These are phyloP conservation scores for Kwoniella sp. DNA, from an alignment of 768 basidiomycete genomes.

Conservation along the genomic window DNA sequence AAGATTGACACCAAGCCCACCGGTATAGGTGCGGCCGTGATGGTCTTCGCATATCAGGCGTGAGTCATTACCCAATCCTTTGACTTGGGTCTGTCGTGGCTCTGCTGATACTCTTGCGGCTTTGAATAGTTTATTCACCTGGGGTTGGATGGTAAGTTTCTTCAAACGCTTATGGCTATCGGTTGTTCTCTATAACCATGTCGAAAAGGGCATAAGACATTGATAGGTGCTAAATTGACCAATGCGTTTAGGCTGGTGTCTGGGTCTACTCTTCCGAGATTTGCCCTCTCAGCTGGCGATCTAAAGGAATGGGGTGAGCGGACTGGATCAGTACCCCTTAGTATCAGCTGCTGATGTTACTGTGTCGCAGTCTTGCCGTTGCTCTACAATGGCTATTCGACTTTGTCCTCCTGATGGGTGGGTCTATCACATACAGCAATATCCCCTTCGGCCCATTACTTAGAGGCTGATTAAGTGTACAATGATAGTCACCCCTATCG, in stretches of 20 bases:
- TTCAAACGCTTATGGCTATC: too few relatives aligned
- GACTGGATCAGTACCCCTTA: too few relatives aligned
- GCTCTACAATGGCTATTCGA: constrained; percentile 33
- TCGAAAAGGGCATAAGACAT: neutral
- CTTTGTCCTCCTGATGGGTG: constrained; percentile 27
- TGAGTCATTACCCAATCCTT: constrained; percentile 4
- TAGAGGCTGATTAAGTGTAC: too few relatives aligned
- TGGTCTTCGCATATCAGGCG: constrained; percentile 21
- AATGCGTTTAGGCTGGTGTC: constrained; percentile 11
- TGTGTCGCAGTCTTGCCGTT: constrained; percentile 20
- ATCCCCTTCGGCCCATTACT: too few relatives aligned
- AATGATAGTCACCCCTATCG: constrained; percentile 25
- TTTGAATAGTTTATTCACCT: constrained; percentile 6
- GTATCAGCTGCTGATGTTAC: too few relatives aligned
- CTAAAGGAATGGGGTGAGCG: constrained; percentile 26
- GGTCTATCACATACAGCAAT: too few relatives aligned
- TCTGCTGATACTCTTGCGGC: neutral
- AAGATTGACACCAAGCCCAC: constrained; percentile 26
- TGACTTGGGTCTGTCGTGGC: too few relatives aligned
- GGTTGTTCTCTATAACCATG: neutral
- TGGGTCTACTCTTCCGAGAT: constrained; percentile 26
- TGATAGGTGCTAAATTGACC: neutral
- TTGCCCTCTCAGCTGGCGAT: constrained; percentile 24
- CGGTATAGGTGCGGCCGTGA: constrained; percentile 24
- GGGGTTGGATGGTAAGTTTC: constrained; percentile 24